A percentile compares a stretch with the other conserved stretches of the same genome.
These are phyloP conservation scores for Termitomyces sp. DNA, from an alignment of 768 basidiomycete species.

Conservation along the genomic window DNA sequence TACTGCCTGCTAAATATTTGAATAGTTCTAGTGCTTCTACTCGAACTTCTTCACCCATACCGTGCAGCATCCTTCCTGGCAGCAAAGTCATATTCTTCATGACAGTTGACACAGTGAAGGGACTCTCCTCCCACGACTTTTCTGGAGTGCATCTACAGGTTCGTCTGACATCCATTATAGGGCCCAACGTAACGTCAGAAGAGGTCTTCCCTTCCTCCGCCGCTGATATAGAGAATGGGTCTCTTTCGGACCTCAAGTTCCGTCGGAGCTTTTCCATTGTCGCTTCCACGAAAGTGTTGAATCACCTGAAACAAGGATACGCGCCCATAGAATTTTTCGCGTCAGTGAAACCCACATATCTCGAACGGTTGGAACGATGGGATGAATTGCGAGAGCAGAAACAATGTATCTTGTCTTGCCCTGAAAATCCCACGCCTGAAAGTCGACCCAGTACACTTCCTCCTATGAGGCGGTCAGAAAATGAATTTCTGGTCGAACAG, in stretches of 20 bases:
- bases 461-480: constrained; percentile 91
- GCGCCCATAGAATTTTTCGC: constrained; percentile 92
- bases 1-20: constrained; percentile 52
- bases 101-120: constrained; percentile 83
- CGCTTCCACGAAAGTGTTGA: constrained; percentile 66
- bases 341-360: constrained; percentile 70
- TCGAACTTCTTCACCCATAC: constrained; percentile 71
- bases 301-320: constrained; percentile 70
- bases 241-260: constrained; percentile 79
- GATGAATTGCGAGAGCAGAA: constrained; percentile 87
- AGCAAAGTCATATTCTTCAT: constrained; percentile 83
- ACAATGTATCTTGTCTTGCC: constrained; percentile 32
- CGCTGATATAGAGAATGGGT: constrained; percentile 66
- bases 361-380: constrained; percentile 89
- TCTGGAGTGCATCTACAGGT: constrained; percentile 82
- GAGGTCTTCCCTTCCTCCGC: constrained; percentile 77
- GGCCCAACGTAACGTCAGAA: constrained; percentile 61
- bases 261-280: constrained; percentile 78
- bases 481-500: constrained; percentile 84
- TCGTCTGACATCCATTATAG: constrained; percentile 82
- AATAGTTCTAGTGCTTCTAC: constrained; percentile 64
- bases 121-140: constrained; percentile 88
- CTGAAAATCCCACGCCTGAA: constrained; percentile 32
- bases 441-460: constrained; percentile 40
- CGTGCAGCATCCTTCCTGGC: constrained; percentile 61